Evolutionary conservation across 257 asterid genomes (phyloP).

Genomic region (Nicotiana sylvestris): DNA sequence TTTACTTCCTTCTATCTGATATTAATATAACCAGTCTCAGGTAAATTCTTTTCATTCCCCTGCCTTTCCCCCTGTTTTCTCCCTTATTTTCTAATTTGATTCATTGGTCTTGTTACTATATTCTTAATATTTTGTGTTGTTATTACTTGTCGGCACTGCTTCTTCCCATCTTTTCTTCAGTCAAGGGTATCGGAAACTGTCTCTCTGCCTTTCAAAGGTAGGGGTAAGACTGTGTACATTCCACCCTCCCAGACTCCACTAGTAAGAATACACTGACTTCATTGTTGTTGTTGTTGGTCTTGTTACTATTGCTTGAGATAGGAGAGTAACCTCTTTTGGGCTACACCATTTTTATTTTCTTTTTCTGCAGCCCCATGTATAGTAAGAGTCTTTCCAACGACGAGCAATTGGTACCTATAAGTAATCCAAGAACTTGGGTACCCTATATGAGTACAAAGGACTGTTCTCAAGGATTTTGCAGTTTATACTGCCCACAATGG

Average conservation of each 20-base stretch:
- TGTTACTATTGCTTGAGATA: background rate
- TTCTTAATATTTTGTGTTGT: too few relatives aligned
- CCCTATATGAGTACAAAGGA: conserved; percentile 42
- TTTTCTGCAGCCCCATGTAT: background rate
- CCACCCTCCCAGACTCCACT: too few relatives aligned
- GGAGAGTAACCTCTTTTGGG: background rate
- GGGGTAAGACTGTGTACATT: too few relatives aligned
- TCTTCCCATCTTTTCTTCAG: too few relatives aligned
- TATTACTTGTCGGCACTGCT: too few relatives aligned
- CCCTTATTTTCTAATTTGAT: too few relatives aligned
- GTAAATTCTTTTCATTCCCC: conserved; percentile 4
- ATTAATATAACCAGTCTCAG: background rate
- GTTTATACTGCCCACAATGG: conserved; percentile 54
- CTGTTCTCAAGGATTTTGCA: conserved; percentile 52
- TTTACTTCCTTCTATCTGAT: background rate
- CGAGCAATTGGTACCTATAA: conserved; percentile 18
- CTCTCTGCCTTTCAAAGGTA: too few relatives aligned
- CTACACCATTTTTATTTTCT: background rate
- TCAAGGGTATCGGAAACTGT: too few relatives aligned
- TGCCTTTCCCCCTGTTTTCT: background rate
- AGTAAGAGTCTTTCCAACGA: background rate
- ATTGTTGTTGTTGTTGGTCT: too few relatives aligned
- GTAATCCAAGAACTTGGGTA: conserved; percentile 35
- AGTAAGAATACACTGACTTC: too few relatives aligned
- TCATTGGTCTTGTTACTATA: background rate